Percentiles rank a stretch among this genome's conserved stretches.
phyloP scores from a whole-genome alignment of 1,284 basidiomycete genomes.

The Puccinia brachypodii region DNA sequence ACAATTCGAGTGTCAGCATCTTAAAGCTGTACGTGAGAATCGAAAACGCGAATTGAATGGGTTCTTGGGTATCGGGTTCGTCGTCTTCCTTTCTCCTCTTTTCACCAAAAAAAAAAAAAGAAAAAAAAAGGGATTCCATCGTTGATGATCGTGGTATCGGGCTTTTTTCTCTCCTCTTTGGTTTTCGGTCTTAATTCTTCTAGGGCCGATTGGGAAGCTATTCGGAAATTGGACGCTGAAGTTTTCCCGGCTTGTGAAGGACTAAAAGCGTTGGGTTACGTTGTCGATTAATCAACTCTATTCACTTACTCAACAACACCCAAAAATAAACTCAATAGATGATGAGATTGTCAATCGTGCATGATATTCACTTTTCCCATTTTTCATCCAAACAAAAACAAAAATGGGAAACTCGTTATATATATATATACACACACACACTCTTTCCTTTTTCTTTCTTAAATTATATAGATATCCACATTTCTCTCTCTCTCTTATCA shows the following conservation, averaged over 20 bases:
- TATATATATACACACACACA: neutral
- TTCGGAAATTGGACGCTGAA: slow-evolving; percentile 41
- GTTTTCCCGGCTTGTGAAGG: slow-evolving; percentile 42
- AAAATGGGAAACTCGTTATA: neutral
- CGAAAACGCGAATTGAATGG: slow-evolving; percentile 30
- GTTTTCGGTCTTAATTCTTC: neutral
- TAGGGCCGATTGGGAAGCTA: slow-evolving; percentile 46
- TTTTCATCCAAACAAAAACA: no score
- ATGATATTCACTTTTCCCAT: no score
- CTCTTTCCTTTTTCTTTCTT: neutral
- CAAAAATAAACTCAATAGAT: no score
- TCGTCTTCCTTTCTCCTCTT: neutral
- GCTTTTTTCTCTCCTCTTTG: neutral
- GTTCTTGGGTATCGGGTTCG: slow-evolving; percentile 44
- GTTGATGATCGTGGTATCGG: neutral
- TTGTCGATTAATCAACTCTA: slow-evolving; percentile 24
- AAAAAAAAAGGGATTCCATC: neutral
- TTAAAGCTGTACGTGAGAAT: neutral
- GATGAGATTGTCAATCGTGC: no score
- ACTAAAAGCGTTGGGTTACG: slow-evolving; percentile 32
- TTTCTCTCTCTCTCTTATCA: neutral
- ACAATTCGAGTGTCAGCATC: slow-evolving; percentile 34
- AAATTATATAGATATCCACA: neutral
- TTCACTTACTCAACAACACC: no score
- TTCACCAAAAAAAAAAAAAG: neutral